phyloP scores from a whole-genome alignment of 2,329 filamentous ascomycete species.

The Alternaria brassicae region DNA sequence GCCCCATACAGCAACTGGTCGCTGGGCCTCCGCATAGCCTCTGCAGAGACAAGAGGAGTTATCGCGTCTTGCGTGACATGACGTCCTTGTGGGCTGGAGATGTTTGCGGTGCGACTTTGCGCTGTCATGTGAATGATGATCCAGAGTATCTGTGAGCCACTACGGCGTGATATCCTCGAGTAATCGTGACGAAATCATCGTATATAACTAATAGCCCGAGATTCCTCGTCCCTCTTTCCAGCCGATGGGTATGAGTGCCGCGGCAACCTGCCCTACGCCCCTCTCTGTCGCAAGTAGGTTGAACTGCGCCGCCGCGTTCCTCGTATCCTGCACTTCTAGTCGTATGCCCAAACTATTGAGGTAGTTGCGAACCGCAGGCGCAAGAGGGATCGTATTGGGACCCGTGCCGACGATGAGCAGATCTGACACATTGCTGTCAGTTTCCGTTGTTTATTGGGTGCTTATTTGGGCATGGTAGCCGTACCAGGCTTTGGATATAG shows the following conservation, averaged over 20 bases:
- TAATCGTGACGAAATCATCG: not conserved
- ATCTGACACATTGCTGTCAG: slow-evolving; percentile 61
- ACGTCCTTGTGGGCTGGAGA: not conserved
- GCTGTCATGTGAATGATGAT: not conserved
- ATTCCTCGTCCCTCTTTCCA: slow-evolving; percentile 66
- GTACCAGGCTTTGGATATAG: slow-evolving; percentile 89
- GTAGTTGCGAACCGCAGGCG: slow-evolving; percentile 73
- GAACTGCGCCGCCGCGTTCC: slow-evolving; percentile 93
- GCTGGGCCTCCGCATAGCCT: not conserved
- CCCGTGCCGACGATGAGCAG: slow-evolving; percentile 90
- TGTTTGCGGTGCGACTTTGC: not conserved
- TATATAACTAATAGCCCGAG: not conserved
- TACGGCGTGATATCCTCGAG: not conserved
- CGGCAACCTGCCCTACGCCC: slow-evolving; percentile 83
- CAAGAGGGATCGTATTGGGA: slow-evolving; percentile 75
- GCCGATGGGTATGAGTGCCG: slow-evolving; percentile 84
- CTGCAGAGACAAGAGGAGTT: not conserved
- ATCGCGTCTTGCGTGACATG: not conserved
- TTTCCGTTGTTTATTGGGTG: not conserved
- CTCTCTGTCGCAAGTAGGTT: slow-evolving; percentile 95
- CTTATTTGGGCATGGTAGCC: slow-evolving; percentile 36
- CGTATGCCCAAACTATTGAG: slow-evolving; percentile 82
- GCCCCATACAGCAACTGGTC: not conserved
- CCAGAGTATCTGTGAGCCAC: not conserved
- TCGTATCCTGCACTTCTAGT: slow-evolving; percentile 87